Percentiles rank a stretch among this genome's conserved stretches.
phyloP scores from a whole-genome alignment of 2,329 filamentous ascomycete genomes.

The Paracamarosporium sp. region DNA sequence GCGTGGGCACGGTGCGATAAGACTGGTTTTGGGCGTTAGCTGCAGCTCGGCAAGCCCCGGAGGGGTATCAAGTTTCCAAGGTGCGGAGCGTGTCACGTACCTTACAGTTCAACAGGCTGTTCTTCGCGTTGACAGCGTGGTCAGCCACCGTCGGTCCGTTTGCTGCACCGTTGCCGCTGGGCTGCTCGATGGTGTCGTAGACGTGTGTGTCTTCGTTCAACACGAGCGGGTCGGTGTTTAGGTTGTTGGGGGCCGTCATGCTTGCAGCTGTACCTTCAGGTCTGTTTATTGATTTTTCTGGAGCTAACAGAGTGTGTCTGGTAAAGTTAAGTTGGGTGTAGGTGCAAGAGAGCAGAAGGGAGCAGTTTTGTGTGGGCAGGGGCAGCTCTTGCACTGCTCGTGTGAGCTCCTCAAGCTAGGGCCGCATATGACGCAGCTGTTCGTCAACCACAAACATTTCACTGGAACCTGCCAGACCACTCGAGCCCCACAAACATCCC shows the following conservation, averaged over 20 bases:
- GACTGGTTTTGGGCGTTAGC: conserved; percentile 45
- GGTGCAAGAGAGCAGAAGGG: background rate
- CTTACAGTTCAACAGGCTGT: conserved; percentile 52
- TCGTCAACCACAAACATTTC: conserved; percentile 16
- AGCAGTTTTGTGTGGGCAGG: conserved; percentile 13
- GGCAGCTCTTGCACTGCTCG: conserved; percentile 17
- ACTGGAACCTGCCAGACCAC: conserved; percentile 7
- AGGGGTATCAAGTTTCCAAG: conserved; percentile 20
- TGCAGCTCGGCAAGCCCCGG: conserved; percentile 37
- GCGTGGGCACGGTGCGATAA: conserved; percentile 42
- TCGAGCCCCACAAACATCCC: conserved; percentile 11
- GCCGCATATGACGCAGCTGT: conserved; percentile 15
- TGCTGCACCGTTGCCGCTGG: conserved; percentile 28
- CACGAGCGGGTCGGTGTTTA: conserved; percentile 7
- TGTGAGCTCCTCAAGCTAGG: conserved; percentile 12
- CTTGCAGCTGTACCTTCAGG: background rate
- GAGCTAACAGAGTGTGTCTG: background rate
- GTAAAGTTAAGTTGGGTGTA: background rate
- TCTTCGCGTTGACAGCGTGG: conserved; percentile 41
- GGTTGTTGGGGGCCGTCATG: conserved; percentile 1
- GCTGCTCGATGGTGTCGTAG: conserved; percentile 6
- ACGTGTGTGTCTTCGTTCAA: background rate
- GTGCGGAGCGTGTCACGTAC: conserved; percentile 38
- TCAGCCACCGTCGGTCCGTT: conserved; percentile 20
- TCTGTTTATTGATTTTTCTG: background rate